phyloP scores from a whole-genome alignment of 441 rosid species.

The Gossypium davidsonii region DNA sequence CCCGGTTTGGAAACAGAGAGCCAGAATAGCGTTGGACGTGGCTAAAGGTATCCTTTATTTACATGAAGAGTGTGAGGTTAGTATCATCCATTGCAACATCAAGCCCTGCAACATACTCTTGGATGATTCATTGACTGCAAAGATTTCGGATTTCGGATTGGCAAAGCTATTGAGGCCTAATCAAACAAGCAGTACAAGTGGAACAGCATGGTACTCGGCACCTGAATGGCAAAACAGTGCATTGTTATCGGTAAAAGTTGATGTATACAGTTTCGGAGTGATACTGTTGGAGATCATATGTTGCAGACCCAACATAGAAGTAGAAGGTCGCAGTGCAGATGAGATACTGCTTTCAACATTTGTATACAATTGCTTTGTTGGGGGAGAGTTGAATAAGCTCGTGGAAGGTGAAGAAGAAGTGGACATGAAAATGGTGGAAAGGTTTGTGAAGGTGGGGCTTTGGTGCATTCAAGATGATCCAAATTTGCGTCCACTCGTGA shows the following conservation, averaged over 20 bases:
- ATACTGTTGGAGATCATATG: constrained; percentile 23
- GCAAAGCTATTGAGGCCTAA: constrained; percentile 22
- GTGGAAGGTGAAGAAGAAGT: constrained; percentile 15
- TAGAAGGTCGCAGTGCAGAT: neutral
- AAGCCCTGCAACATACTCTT: constrained; percentile 30
- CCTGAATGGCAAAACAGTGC: constrained; percentile 29
- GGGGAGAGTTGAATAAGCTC: neutral
- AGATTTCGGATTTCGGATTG: constrained; percentile 28
- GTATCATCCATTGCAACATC: constrained; percentile 29
- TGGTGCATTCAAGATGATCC: constrained; percentile 34
- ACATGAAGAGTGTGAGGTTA: constrained; percentile 29
- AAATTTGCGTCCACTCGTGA: constrained; percentile 28
- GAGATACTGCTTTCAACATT: constrained; percentile 7
- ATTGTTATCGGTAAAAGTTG: constrained; percentile 17
- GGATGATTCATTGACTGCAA: constrained; percentile 16
- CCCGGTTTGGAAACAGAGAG: constrained; percentile 23
- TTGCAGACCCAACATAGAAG: constrained; percentile 2
- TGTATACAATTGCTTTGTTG: neutral
- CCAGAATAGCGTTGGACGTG: constrained; percentile 17
- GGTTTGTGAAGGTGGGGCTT: constrained; percentile 15
- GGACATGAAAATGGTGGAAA: constrained; percentile 16
- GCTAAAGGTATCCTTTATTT: constrained; percentile 26
- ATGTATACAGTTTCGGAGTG: constrained; percentile 31
- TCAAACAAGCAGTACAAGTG: constrained; percentile 21
- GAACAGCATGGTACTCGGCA: constrained; percentile 25